phyloP scores from a whole-genome alignment of 192 early-diverging fungal species.

The Coemansia sp. region DNA sequence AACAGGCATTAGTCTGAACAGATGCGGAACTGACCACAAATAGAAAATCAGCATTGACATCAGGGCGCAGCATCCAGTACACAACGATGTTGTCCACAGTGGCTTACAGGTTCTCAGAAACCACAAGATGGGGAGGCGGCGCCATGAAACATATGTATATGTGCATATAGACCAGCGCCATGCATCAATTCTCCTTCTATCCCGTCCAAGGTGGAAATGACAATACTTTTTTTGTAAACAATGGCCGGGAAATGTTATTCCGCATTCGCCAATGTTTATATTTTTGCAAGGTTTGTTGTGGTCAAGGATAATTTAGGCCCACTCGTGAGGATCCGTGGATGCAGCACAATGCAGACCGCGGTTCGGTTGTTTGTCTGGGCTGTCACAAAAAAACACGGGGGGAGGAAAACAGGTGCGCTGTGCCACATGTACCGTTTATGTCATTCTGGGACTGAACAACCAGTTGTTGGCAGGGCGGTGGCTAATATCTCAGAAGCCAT shows the following conservation, averaged over 20 bases:
- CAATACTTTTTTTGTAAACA: background rate
- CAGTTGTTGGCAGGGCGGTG: background rate
- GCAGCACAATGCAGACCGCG: background rate
- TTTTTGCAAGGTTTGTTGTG: slow-evolving; percentile 6
- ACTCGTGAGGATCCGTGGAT: background rate
- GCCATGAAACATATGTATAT: background rate
- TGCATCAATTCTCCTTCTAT: background rate
- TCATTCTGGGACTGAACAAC: background rate
- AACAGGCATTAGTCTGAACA: background rate
- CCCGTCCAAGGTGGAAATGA: too few relatives aligned
- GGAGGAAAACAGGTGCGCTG: background rate
- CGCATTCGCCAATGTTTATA: background rate
- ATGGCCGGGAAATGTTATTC: background rate
- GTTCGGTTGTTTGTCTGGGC: background rate
- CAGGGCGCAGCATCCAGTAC: background rate
- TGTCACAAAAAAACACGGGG: background rate
- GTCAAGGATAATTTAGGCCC: slow-evolving; percentile 3
- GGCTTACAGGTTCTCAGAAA: background rate
- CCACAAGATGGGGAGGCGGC: background rate
- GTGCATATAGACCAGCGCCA: too few relatives aligned
- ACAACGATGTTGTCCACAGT: background rate
- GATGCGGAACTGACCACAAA: background rate
- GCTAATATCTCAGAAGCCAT: background rate
- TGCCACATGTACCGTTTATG: background rate
- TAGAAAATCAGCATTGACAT: background rate